Evolutionary conservation across 2,329 filamentous ascomycete species (phyloP).

Genomic region (Alternaria atra): DNA sequence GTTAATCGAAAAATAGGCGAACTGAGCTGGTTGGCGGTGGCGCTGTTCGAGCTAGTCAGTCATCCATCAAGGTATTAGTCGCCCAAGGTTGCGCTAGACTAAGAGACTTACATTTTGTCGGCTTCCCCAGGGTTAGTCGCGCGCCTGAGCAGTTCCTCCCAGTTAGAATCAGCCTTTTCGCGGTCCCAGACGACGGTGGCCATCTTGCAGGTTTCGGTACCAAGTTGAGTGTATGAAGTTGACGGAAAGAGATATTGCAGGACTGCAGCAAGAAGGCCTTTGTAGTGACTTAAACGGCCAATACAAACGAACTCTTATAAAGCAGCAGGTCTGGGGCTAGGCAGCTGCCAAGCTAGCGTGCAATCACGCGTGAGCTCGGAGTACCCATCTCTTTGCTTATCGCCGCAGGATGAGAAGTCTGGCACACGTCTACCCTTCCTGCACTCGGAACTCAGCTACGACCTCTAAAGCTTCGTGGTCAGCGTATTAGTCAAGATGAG

Average conservation of each 20-base stretch:
- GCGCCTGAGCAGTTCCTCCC: too few species aligned
- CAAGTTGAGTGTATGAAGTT: too few species aligned
- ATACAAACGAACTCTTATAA: too few species aligned
- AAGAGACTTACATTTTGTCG: too few species aligned
- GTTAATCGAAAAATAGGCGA: not conserved
- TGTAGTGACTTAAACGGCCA: too few species aligned
- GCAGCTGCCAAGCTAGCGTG: not conserved
- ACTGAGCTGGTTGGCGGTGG: not conserved
- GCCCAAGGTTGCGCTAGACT: not conserved
- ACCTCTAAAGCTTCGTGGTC: not conserved
- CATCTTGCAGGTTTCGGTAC: too few species aligned
- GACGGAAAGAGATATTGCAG: too few species aligned
- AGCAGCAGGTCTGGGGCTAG: not conserved
- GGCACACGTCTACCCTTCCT: not conserved
- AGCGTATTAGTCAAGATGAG: not conserved
- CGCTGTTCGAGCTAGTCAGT: not conserved
- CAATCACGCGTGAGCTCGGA: not conserved
- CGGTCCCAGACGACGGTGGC: too few species aligned
- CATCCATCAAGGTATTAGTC: accelerated
- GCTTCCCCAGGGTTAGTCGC: too few species aligned
- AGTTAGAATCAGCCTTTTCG: too few species aligned
- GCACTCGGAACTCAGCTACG: not conserved
- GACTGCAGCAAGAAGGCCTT: too few species aligned
- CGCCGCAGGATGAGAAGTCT: not conserved
- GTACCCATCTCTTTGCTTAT: not conserved